Evolutionary conservation across 2,329 filamentous ascomycete species (phyloP).

Genomic region (Phialemonium atrogriseum): DNA sequence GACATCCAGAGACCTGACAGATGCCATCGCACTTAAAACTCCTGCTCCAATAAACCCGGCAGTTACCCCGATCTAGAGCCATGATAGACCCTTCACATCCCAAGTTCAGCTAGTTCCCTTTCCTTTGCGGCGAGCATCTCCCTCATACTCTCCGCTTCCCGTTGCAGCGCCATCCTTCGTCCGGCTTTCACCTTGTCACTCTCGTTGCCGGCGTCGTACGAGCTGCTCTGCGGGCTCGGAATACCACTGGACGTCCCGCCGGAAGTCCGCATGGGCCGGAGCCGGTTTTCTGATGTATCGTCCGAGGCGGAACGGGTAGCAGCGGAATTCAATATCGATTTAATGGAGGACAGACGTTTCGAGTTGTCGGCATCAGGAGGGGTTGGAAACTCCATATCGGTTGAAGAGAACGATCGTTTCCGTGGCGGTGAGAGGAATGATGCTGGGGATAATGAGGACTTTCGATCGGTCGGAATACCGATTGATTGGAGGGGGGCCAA

Average conservation of each 20-base stretch:
- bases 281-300: slow-evolving; percentile 7
- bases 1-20: too few species aligned
- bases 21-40: too few species aligned
- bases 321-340: slow-evolving; percentile 61
- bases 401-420: slow-evolving; percentile 60
- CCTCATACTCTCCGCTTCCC: slow-evolving; percentile 70
- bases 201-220: too few species aligned
- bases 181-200: slow-evolving; percentile 42
- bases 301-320: slow-evolving; percentile 20
- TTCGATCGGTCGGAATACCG: slow-evolving; percentile 35
- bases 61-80: too few species aligned
- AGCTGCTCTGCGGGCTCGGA: too few species aligned
- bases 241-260: slow-evolving; percentile 28
- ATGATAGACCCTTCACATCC: too few species aligned
- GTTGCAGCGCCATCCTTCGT: slow-evolving; percentile 55
- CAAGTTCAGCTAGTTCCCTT: slow-evolving; percentile 52
- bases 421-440: slow-evolving; percentile 51
- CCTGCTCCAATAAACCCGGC: too few species aligned
- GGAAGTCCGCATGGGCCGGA: slow-evolving; percentile 32
- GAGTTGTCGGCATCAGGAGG: slow-evolving; percentile 34
- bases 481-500: slow-evolving; percentile 47
- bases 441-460: slow-evolving; percentile 51
- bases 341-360: slow-evolving; percentile 65
- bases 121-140: slow-evolving; percentile 66
- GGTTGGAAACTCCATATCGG: slow-evolving; percentile 36